These are phyloP conservation scores for Stagonosporopsis chrysanthemi DNA, from an alignment of 2,329 filamentous ascomycete species.

Conservation along the genomic window DNA sequence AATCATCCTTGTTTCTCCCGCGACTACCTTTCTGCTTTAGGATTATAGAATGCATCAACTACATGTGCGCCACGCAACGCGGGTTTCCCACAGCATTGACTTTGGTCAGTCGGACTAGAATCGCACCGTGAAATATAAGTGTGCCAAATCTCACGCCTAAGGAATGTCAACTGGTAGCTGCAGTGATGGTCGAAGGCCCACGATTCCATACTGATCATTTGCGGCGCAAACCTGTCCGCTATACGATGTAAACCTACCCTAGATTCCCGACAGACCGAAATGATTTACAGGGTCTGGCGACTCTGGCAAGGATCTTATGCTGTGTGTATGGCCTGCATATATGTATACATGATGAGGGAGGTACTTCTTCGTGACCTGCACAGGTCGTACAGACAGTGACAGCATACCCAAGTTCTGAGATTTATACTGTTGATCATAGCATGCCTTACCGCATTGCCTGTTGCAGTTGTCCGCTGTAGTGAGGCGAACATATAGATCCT, in stretches of 20 bases:
- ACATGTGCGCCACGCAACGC: constrained; percentile 1
- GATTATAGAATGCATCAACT: constrained; percentile 6
- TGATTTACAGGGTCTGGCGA: constrained; percentile 6
- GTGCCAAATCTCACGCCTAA: background rate
- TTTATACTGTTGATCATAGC: background rate
- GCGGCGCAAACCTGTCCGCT: background rate
- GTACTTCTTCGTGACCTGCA: background rate
- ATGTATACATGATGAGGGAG: background rate
- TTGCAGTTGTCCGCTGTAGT: background rate
- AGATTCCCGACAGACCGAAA: background rate
- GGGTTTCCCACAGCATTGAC: background rate
- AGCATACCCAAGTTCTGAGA: background rate
- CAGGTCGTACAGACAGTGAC: background rate
- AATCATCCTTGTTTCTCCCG: background rate
- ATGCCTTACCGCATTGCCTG: background rate
- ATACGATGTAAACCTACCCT: background rate
- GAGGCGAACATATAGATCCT: background rate
- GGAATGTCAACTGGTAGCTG: background rate
- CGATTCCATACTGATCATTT: background rate
- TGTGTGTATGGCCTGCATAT: background rate
- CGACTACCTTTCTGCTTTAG: constrained; percentile 3
- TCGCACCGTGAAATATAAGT: background rate
- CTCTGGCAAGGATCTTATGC: background rate
- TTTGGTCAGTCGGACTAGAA: background rate
- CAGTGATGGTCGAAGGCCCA: background rate